Evolutionary conservation across 1,284 basidiomycete genomes (phyloP), one percentile per base, ranked within the genome.

Genomic region (Hortiboletus rubellus): DNA sequence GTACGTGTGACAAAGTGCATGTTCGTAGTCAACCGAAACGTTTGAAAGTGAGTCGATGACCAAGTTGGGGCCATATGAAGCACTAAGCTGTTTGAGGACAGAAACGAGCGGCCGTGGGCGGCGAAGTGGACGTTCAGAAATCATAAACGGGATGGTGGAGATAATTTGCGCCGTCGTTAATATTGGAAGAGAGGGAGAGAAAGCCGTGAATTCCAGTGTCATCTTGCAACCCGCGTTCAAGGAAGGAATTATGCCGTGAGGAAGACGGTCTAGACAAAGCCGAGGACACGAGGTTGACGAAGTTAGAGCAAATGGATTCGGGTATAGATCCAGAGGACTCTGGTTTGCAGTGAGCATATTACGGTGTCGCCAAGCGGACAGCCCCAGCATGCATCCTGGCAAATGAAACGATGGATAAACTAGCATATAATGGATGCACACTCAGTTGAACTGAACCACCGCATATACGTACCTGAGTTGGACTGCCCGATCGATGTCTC

Each of bases 41-140:
- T 84, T 82, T 11, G 65, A 69, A 27, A 82, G 58, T 7, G 73
- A 70, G 43, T 72, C 60, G 50, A 84, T 63, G n/a, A 59, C 68
- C n/a, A 78, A 12, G 76, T 67, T 24, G 72, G 74, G 9, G 68
- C 71, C 40, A 69, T 76, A 34, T 58, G 67, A 49, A 56, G 56
- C 22, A 41, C 17, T 41, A 30, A 74, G 59, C 4, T 62, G 58
- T 52, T 64, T 30, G 15, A 74, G 59, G 33, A 71, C 60, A 15
- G 63, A 63, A 3, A 50, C 42, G n/a, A 69, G 62, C 24, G 60
- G 24, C n/a, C 59, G 65, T n/a, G 68, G 70, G 8, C 49, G 45
- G 52, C 68, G 62, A 38, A 45, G 57, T 18, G 58, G 52, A 17
- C 41, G 52, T 18, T 49, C 44, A 34, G 69, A 57, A 7, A 60